Evolutionary conservation across 169 alveolate species (phyloP).

Genomic region (Neospora caninum): DNA sequence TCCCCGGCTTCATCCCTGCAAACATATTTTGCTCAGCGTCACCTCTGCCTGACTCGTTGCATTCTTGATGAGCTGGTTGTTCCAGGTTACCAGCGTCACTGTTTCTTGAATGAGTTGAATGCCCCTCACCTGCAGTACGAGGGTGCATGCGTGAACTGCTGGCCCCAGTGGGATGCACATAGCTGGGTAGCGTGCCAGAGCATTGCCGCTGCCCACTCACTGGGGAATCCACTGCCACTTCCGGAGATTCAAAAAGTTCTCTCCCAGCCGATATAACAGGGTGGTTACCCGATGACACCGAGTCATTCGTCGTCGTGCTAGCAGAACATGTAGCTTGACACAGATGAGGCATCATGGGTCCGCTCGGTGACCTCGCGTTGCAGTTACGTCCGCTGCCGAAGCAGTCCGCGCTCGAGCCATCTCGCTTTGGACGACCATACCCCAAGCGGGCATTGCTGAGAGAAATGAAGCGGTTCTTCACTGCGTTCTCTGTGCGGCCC

Average conservation of each 20-base stretch:
- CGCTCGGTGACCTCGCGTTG: not conserved
- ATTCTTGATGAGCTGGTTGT: too few species aligned
- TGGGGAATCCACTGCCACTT: not conserved
- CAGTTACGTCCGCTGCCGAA: not conserved
- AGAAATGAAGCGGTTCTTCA: constrained; percentile 81
- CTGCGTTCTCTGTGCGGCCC: constrained; percentile 85
- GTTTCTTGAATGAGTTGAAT: too few species aligned
- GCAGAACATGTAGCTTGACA: not conserved
- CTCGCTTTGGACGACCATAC: constrained; percentile 25
- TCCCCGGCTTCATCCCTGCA: too few species aligned
- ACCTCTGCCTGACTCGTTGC: too few species aligned
- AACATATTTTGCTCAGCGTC: too few species aligned
- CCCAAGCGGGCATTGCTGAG: constrained; percentile 36
- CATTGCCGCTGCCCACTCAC: not conserved
- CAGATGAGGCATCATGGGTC: not conserved
- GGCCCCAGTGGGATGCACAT: not conserved
- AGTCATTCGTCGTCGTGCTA: not conserved
- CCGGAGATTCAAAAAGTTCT: not conserved
- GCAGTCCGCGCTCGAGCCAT: not conserved
- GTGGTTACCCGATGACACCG: not conserved
- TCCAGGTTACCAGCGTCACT: too few species aligned
- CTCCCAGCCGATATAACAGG: not conserved
- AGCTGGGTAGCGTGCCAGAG: not conserved
- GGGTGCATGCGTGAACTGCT: too few species aligned
- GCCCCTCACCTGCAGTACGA: too few species aligned